phyloP scores from a whole-genome alignment of 2,329 filamentous ascomycete genomes.

The Fusarium illudens region DNA sequence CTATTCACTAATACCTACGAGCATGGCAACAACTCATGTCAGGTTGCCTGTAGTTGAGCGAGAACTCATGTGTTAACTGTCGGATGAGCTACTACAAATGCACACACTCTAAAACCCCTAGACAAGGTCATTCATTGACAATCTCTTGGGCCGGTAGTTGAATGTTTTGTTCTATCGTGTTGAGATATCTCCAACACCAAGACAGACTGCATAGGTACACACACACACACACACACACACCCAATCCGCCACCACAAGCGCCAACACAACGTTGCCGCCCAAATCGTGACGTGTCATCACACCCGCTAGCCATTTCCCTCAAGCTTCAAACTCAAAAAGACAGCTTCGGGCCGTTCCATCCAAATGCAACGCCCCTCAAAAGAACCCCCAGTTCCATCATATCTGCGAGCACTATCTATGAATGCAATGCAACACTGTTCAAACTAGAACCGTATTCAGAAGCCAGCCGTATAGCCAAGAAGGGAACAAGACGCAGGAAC shows the following conservation, averaged over 20 bases:
- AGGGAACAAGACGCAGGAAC: background rate
- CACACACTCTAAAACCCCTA: background rate
- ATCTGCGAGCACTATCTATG: background rate
- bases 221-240: background rate
- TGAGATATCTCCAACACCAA: background rate
- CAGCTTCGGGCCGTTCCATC: constrained; percentile 8
- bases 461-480: background rate
- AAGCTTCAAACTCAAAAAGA: constrained; percentile 23
- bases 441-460: background rate
- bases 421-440: background rate
- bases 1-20: background rate
- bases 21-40: background rate
- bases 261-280: constrained; percentile 9
- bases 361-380: background rate
- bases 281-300: constrained; percentile 10
- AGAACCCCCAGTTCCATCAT: background rate
- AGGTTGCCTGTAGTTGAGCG: background rate
- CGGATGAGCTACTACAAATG: background rate
- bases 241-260: constrained; percentile 27
- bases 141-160: background rate
- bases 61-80: background rate
- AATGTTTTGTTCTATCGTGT: background rate
- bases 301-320: constrained; percentile 4
- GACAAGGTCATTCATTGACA: too few species aligned
- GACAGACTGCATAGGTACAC: background rate